Evolutionary conservation across 176 grass and related monocot genomes (phyloP).

Genomic region (Tillandsia fasciculata): DNA sequence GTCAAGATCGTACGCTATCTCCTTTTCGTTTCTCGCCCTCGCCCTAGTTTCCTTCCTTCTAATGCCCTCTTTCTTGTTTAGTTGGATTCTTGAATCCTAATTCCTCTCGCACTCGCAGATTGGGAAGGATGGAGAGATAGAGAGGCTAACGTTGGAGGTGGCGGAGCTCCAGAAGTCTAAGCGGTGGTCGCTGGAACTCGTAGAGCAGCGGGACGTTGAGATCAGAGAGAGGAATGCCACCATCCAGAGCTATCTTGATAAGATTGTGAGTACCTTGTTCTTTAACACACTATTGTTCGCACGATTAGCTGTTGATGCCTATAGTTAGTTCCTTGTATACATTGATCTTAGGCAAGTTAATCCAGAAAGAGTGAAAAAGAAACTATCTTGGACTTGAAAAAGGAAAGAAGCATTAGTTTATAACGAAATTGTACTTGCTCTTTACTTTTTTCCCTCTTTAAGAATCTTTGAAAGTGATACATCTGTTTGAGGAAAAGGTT

Average conservation of each 20-base stretch:
- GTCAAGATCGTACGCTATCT: constrained; percentile 53
- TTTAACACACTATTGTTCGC: too few species aligned
- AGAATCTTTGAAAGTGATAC: too few species aligned
- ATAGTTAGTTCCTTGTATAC: too few species aligned
- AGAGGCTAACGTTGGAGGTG: constrained; percentile 53
- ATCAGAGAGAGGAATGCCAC: constrained; percentile 74
- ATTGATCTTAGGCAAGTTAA: too few species aligned
- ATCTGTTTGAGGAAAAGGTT: too few species aligned
- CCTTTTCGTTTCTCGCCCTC: constrained; percentile 12
- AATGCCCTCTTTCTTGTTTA: neutral
- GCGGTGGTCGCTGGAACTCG: constrained; percentile 57
- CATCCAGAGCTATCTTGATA: constrained; percentile 76
- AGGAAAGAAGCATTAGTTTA: too few species aligned
- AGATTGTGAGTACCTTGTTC: constrained; percentile 52
- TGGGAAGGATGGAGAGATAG: constrained; percentile 67
- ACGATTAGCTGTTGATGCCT: too few species aligned
- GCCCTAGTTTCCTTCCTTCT: neutral
- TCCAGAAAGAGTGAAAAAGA: too few species aligned
- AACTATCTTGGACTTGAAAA: too few species aligned
- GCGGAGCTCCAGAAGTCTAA: constrained; percentile 73
- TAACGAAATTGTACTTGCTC: too few species aligned
- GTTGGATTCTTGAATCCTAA: neutral
- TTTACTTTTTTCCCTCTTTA: too few species aligned
- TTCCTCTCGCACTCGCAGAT: constrained; percentile 33
- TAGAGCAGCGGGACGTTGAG: constrained; percentile 74